Evolutionary conservation across 495 filamentous ascomycete species (phyloP).

Genomic region (Lasiosphaeria miniovina): DNA sequence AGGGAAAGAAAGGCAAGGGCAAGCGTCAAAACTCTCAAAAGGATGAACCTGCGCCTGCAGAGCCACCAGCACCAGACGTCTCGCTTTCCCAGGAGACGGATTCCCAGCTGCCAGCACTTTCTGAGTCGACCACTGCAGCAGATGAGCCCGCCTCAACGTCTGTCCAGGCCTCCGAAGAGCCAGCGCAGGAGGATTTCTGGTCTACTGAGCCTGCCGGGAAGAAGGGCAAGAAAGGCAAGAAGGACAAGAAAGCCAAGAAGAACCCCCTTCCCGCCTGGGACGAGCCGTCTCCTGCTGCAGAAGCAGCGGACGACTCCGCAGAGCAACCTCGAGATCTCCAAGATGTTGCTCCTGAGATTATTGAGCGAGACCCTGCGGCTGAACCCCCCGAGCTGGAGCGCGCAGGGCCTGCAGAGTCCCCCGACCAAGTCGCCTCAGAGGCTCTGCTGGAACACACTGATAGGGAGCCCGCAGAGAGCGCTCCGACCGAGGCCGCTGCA

Average conservation of each 20-base stretch:
- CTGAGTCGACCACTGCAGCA: neutral
- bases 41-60: neutral
- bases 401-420: neutral
- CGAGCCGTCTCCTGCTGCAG: neutral
- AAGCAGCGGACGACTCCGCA: neutral
- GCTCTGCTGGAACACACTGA: neutral
- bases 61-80: neutral
- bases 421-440: neutral
- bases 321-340: neutral
- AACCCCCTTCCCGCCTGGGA: neutral
- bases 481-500: constrained; percentile 1
- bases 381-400: neutral
- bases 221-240: constrained; percentile 8
- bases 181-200: constrained; percentile 1
- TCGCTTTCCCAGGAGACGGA: neutral
- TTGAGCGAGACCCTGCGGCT: neutral
- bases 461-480: neutral
- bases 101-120: too few species aligned
- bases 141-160: neutral
- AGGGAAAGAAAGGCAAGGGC: constrained; percentile 21
- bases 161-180: neutral
- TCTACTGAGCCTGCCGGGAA: neutral
- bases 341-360: neutral
- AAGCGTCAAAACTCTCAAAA: constrained; percentile 13
- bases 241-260: constrained; percentile 3